A percentile compares a stretch with the other conserved stretches of the same genome.
Evolutionary conservation across 768 basidiomycete genomes (phyloP).

Genomic region (Rossbeevera mucosa): DNA sequence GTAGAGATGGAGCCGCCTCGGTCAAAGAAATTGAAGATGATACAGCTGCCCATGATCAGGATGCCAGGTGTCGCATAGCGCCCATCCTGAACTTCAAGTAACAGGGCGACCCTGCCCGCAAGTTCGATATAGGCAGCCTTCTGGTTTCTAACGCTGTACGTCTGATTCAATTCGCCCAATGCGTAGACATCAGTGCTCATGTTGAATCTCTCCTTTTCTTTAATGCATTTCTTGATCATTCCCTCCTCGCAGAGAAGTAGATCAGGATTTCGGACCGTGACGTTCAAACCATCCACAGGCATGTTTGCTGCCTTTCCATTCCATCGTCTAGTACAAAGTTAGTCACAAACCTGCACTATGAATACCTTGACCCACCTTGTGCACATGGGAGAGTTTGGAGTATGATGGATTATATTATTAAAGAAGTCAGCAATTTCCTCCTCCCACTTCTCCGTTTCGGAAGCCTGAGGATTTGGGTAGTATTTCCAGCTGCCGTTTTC

Average conservation of each 20-base stretch:
- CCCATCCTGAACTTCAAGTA: background rate
- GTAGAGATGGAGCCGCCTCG: background rate
- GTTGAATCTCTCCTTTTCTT: background rate
- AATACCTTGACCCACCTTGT: background rate
- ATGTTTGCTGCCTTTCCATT: background rate
- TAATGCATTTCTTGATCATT: background rate
- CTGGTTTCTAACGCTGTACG: background rate
- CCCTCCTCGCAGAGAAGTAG: background rate
- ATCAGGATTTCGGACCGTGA: background rate
- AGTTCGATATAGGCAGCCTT: background rate
- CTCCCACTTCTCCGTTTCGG: background rate
- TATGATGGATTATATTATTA: background rate
- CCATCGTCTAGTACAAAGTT: background rate
- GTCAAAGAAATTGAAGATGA: background rate
- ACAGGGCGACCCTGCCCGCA: background rate
- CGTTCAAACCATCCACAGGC: background rate
- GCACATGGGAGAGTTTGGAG: background rate
- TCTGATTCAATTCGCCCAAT: background rate
- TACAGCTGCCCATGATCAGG: background rate
- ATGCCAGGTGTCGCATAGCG: background rate
- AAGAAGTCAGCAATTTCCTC: background rate
- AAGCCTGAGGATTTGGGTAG: background rate
- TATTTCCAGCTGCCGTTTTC: background rate
- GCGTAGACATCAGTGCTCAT: background rate
- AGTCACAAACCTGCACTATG: background rate